Conservation (phyloP, 345 rosid species). For the Leavenworthia alabamica region DNA sequence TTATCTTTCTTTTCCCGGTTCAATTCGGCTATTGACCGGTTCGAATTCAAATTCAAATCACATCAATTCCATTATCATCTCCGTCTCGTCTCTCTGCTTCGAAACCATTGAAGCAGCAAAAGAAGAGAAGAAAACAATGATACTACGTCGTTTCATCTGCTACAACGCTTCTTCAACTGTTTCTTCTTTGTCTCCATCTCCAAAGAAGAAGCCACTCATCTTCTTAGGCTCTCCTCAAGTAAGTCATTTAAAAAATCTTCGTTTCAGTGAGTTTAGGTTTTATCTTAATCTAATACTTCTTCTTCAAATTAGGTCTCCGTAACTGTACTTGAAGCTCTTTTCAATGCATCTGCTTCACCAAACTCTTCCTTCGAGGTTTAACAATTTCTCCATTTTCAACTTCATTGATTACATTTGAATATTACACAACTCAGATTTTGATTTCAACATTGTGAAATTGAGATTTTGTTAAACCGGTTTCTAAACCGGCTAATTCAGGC, state of each 20-base stretch:
- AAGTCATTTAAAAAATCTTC: too few relatives aligned
- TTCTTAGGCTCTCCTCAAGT: slow-evolving; percentile 96
- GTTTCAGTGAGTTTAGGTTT: too few relatives aligned
- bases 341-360: slow-evolving; percentile 59
- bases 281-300: neutral
- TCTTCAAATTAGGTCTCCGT: slow-evolving; percentile 51
- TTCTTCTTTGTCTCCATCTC: slow-evolving; percentile 20
- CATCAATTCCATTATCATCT: too few relatives aligned
- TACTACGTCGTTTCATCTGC: slow-evolving; percentile 74
- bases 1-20: too few relatives aligned
- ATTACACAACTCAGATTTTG: too few relatives aligned
- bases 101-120: slow-evolving; percentile 8
- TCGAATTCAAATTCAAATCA: too few relatives aligned
- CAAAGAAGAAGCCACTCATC: slow-evolving; percentile 67
- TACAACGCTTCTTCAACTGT: slow-evolving; percentile 30
- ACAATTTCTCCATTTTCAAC: neutral
- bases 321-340: slow-evolving; percentile 72
- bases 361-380: slow-evolving; percentile 52
- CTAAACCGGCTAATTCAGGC: neutral
- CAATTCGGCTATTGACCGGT: too few relatives aligned
- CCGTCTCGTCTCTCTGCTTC: too few relatives aligned
- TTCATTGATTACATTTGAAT: neutral
- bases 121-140: slow-evolving; percentile 25
- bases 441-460: neutral
- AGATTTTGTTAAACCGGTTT: neutral